Base-by-base conservation (phyloP, 1,139 yeast species). In the Kluyveromyces sp. region DNA sequence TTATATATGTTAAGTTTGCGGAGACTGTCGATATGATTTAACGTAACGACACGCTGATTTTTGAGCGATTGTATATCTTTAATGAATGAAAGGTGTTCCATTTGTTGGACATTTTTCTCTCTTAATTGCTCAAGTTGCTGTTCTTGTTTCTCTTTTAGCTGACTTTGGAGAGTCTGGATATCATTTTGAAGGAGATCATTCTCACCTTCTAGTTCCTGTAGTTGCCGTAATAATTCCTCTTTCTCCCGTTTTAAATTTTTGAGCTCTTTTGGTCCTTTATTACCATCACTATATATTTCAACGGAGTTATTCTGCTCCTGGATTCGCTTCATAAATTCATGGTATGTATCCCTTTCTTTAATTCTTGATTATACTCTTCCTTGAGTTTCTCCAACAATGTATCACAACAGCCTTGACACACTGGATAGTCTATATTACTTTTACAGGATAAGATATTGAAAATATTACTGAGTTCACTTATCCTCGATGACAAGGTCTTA, bases 371-470 rank as follows among this genome's bases (percentile, higher is more conserved):
- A 61, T 84, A 86, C 55, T 83, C 82, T 28, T 71, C 65, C 57
- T 81, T 83, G 61, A 88, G 73, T 49, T 81, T 82, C n/a, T 77
- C 81, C 3, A 84, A 71, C 31, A 90, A 64, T 30, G 76, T 61
- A 39, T 74, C 78, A 3, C 95, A 86, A 63, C 98, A 92, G 43
- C 90, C 97, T 33, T 74, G 73, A 56, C 97, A 90, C 15, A 94
- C 78, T 0, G 98, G 98, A 58, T 86, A 79, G 52, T 87, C 95
- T n/a, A 90, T 74, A 50, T 83, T 89, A 45, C 83, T 82, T 52
- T 83, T 82, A 7, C 80, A 80, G 29, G 77, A 81, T 54, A 78
- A 72, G 1, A 86, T 74, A 53, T 81, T 82, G 56, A 79, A 81
- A 6, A 89, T 71, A n/a, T 75, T 75, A 25, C 81, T 80, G 32